Percentiles rank a stretch among this genome's conserved stretches.
Conservation (phyloP, 2,329 filamentous ascomycete genomes). For the Diaporthe destruens region DNA sequence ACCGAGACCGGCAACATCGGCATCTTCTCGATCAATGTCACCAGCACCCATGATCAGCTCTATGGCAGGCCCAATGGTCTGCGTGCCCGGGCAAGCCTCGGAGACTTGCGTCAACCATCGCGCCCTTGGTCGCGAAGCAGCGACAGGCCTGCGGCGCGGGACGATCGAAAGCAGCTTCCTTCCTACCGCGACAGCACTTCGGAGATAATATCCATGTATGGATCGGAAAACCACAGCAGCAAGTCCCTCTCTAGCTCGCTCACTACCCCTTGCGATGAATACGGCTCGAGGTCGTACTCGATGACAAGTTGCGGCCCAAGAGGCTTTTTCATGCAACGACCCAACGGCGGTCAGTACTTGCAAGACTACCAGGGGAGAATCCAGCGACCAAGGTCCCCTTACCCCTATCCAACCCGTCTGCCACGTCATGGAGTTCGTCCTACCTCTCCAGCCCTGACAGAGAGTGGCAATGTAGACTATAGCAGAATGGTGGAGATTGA, state of each 20-base stretch:
- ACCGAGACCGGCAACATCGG: conserved; percentile 76
- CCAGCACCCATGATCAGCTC: conserved; percentile 53
- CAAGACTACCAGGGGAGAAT: conserved; percentile 19
- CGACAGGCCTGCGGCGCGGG: conserved; percentile 51
- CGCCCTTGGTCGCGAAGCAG: conserved; percentile 49
- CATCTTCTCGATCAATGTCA: conserved; percentile 70
- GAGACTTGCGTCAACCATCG: conserved; percentile 47
- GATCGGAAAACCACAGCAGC: conserved; percentile 58
- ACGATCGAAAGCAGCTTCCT: conserved; percentile 60
- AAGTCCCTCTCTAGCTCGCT: conserved; percentile 58
- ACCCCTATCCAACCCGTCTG: conserved; percentile 69
- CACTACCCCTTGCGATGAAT: conserved; percentile 58
- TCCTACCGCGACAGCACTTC: conserved; percentile 66
- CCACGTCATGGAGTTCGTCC: conserved; percentile 66
- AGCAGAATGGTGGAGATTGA: conserved; percentile 65
- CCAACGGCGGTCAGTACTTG: conserved; percentile 51
- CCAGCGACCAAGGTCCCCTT: conserved; percentile 67
- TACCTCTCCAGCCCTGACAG: conserved; percentile 62
- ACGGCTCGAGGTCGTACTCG: conserved; percentile 64
- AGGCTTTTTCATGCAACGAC: conserved; percentile 23
- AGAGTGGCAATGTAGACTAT: conserved; percentile 62
- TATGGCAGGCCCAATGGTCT: conserved; percentile 49
- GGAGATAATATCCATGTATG: conserved; percentile 69
- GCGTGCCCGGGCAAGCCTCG: conserved; percentile 49
- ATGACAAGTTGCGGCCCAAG: conserved; percentile 64